Evolutionary conservation across 495 filamentous ascomycete genomes (phyloP).

Genomic region (Trichoderma gamsii): DNA sequence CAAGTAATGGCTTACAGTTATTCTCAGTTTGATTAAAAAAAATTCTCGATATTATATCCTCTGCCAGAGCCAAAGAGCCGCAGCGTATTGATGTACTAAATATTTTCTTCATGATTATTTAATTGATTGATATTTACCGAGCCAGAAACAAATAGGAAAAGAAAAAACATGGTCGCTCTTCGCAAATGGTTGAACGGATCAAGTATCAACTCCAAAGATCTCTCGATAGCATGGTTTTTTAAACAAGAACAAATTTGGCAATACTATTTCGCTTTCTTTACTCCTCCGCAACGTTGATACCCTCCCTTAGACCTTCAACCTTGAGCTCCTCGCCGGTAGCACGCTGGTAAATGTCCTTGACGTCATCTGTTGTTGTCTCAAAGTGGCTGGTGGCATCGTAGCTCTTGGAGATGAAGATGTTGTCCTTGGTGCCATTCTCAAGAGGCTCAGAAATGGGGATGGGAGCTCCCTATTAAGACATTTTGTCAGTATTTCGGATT

Average conservation of each 20-base stretch:
- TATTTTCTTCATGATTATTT: not conserved
- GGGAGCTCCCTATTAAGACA: conserved; percentile 53
- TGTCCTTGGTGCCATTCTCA: conserved; percentile 77
- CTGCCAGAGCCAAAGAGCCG: not conserved
- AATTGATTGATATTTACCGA: conserved; percentile 9
- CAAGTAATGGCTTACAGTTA: not conserved
- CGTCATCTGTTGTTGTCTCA: conserved; percentile 84
- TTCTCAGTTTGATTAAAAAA: too few relatives aligned
- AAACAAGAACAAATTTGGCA: conserved; percentile 1
- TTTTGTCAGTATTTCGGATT: conserved; percentile 14
- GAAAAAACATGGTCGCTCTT: conserved; percentile 12
- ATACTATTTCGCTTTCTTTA: conserved; percentile 19
- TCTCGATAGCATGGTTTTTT: conserved; percentile 1
- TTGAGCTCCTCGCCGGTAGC: conserved; percentile 84
- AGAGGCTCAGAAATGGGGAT: conserved; percentile 92
- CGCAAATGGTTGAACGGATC: not conserved
- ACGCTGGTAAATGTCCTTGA: conserved; percentile 86
- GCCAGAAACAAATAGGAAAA: not conserved
- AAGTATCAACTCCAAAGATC: conserved; percentile 11
- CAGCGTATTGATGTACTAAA: not conserved
- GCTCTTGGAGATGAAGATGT: conserved; percentile 96
- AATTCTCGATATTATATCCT: not conserved
- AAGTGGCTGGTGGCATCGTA: conserved; percentile 98
- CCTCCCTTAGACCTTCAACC: conserved; percentile 51
- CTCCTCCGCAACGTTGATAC: conserved; percentile 50